These are phyloP conservation scores for Cucurbita ficifolia DNA, from an alignment of 306 rosid species.

Conservation along the genomic window DNA sequence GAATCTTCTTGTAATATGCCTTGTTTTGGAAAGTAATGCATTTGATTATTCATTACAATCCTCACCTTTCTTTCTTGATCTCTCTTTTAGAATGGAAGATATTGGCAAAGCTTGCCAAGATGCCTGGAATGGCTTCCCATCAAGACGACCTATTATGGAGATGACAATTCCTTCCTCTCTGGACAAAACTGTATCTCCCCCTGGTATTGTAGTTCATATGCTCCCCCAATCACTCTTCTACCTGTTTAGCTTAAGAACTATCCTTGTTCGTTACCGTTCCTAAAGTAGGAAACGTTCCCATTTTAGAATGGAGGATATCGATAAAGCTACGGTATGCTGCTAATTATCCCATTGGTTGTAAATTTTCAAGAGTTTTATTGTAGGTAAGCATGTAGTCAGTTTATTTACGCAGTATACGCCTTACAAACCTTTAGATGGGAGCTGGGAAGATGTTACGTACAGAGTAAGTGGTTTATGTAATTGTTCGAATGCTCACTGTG, in stretches of 20 bases:
- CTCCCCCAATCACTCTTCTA: slow-evolving; percentile 1
- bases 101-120: slow-evolving; percentile 72
- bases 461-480: slow-evolving; percentile 32
- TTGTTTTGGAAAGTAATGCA: not conserved
- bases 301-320: not conserved
- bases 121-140: slow-evolving; percentile 66
- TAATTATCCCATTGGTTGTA: not conserved
- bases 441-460: slow-evolving; percentile 65
- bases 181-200: slow-evolving; percentile 82
- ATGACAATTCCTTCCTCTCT: slow-evolving; percentile 85
- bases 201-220: slow-evolving; percentile 29
- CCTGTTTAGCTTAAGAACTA: not conserved
- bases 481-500: not conserved
- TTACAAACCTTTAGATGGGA: slow-evolving; percentile 60
- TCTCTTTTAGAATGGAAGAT: slow-evolving; percentile 56
- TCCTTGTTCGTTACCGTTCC: not conserved
- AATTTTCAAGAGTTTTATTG: not conserved
- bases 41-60: not conserved
- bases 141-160: slow-evolving; percentile 70
- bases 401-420: slow-evolving; percentile 85
- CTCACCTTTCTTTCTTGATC: not conserved
- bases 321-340: not conserved
- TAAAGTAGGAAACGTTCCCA: not conserved
- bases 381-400: slow-evolving; percentile 89
- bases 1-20: not conserved